These are phyloP conservation scores for Gentiana dahurica DNA, from an alignment of 257 asterid genomes.

Conservation along the genomic window DNA sequence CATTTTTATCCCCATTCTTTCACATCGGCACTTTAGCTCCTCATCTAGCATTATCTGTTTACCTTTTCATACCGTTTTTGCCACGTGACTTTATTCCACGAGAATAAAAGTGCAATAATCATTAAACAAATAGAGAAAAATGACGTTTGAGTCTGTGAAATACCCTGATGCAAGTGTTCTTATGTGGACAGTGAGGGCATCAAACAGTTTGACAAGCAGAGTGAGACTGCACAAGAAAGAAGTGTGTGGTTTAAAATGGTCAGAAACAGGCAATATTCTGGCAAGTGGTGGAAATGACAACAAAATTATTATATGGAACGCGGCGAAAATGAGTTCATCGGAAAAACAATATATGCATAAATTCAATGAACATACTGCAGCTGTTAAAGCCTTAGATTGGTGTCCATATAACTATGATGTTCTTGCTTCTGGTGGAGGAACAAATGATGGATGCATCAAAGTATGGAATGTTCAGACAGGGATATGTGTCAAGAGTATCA, in stretches of 20 bases:
- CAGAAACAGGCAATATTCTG: slow-evolving; percentile 34
- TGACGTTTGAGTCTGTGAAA: too few relatives aligned
- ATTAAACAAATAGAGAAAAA: too few relatives aligned
- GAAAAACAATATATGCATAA: slow-evolving; percentile 20
- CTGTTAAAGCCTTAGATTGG: slow-evolving; percentile 88
- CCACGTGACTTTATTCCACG: too few relatives aligned
- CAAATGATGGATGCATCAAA: slow-evolving; percentile 42
- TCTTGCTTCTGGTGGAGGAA: slow-evolving; percentile 84
- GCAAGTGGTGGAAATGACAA: slow-evolving; percentile 79
- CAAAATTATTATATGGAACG: slow-evolving; percentile 52
- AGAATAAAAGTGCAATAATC: too few relatives aligned
- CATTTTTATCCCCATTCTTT: too few relatives aligned
- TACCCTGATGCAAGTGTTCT: too few relatives aligned
- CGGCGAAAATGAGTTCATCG: slow-evolving; percentile 39
- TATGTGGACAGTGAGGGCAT: slow-evolving; percentile 42
- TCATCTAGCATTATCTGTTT: neutral
- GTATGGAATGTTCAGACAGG: slow-evolving; percentile 61
- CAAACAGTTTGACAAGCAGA: slow-evolving; percentile 26
- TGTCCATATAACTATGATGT: slow-evolving; percentile 50
- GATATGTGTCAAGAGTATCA: slow-evolving; percentile 39
- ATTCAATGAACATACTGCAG: slow-evolving; percentile 44
- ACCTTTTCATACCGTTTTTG: neutral
- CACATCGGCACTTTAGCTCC: neutral
- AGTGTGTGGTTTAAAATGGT: slow-evolving; percentile 75
- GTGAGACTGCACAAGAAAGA: slow-evolving; percentile 34